These are phyloP conservation scores for Exserohilum rostratum DNA, from an alignment of 2,329 filamentous ascomycete genomes.

Conservation along the genomic window DNA sequence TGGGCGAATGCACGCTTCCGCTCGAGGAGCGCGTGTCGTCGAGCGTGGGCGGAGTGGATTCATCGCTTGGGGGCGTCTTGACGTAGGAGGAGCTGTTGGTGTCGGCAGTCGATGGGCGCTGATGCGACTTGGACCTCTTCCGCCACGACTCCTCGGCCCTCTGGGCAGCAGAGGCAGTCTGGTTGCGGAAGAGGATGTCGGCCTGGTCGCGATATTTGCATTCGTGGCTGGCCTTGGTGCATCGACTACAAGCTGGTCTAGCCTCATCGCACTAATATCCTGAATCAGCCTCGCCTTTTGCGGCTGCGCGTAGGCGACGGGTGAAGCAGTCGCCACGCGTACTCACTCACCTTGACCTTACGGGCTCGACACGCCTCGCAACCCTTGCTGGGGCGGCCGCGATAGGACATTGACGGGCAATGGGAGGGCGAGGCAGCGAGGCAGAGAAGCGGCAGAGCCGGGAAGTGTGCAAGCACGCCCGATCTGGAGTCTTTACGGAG, in stretches of 20 bases:
- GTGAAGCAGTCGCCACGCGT: background rate
- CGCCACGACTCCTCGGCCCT: slow-evolving; percentile 44
- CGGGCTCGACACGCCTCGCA: slow-evolving; percentile 43
- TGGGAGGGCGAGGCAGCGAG: background rate
- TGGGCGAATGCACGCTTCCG: slow-evolving; percentile 9
- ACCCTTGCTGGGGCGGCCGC: slow-evolving; percentile 45
- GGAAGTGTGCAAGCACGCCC: no score
- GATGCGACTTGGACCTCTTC: slow-evolving; percentile 38
- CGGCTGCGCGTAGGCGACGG: background rate
- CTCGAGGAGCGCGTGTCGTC: slow-evolving; percentile 13
- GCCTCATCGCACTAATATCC: slow-evolving; percentile 39
- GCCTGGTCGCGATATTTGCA: slow-evolving; percentile 44
- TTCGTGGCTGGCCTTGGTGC: slow-evolving; percentile 33
- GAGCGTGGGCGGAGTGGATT: slow-evolving; percentile 13
- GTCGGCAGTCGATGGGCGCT: slow-evolving; percentile 18
- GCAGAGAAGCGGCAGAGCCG: background rate
- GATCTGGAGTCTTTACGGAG: background rate
- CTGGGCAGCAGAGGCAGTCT: slow-evolving; percentile 42
- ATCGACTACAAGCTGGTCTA: slow-evolving; percentile 40
- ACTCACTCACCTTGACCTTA: slow-evolving; percentile 42
- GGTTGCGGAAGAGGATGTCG: slow-evolving; percentile 43
- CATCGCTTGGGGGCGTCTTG: slow-evolving; percentile 20
- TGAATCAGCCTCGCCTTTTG: slow-evolving; percentile 4
- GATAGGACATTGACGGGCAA: slow-evolving; percentile 37
- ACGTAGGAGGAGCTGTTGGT: slow-evolving; percentile 15